Evolutionary conservation across 1,139 yeast species (phyloP), one percentile per base, ranked within the genome.

Genomic region (Scheffersomyces titani): DNA sequence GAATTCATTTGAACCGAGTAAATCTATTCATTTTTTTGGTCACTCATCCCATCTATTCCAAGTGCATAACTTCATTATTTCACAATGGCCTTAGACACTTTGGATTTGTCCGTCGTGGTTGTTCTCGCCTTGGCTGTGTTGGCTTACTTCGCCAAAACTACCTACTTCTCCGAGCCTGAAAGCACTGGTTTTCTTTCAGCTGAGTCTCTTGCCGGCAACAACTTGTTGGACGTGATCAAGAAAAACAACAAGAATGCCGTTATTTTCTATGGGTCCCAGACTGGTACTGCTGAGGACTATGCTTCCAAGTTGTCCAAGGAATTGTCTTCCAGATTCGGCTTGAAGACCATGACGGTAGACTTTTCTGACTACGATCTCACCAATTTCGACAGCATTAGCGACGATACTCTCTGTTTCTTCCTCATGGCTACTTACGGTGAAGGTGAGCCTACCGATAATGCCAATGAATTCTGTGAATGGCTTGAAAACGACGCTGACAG

Each of bases 201-300:
- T 13, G 69, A 70, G 51, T 77, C 78, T 51, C 70, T 73, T 48
- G 78, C 75, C 47, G 72, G 75, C 44, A 80, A 92, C 67, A 87
- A 92, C 69, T 77, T 96, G 52, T 81, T 87, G 44, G 85, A 86
- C 60, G 85, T 85, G 18, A 76, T 92, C 64, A 77, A 79, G 55
- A 77, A 79, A 51, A 87, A 88, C 66, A 80, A 84, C 61, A 93
- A 94, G 74, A 88, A 90, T 65, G 88, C 90, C 52, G 78, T 90
- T 49, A 87, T 94, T n/a, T 84, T 94, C 63, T 96, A 83, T 70
- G 98, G 97, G 5, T 93, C 99, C 5, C 99, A 94, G 75, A 96
- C 99, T 13, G 99, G 99, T 63, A 94, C 99, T n/a, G 97, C 99
- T 52, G 99, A 94, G 75, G 99, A 94, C 71, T 94, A 92, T 67